phyloP scores from a whole-genome alignment of 192 early-diverging fungal species.

The Coemansia sp. region DNA sequence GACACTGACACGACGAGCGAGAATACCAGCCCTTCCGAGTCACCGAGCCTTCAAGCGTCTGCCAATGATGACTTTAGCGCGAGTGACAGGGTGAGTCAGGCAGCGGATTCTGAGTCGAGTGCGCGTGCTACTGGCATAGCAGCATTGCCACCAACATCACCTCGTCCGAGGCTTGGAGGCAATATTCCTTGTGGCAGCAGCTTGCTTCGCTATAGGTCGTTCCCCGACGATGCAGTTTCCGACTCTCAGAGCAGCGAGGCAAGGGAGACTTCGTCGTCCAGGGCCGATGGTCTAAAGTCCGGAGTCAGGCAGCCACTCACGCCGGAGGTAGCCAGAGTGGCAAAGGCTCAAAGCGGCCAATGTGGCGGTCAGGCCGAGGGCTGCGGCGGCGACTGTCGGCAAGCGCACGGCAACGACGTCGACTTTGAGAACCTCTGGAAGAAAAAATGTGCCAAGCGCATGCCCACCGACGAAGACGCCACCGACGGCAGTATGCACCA shows the following conservation, averaged over 20 bases:
- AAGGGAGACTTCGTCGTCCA: not conserved
- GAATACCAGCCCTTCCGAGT: slow-evolving; percentile 6
- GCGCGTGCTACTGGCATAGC: too few species aligned
- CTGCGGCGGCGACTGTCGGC: not conserved
- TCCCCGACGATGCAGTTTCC: too few species aligned
- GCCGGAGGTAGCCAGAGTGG: not conserved
- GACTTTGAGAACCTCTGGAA: slow-evolving; percentile 47
- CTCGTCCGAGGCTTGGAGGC: too few species aligned
- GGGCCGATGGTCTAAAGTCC: not conserved
- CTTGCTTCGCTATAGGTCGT: too few species aligned
- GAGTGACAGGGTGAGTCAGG: not conserved
- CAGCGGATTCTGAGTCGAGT: not conserved
- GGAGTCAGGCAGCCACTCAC: slow-evolving; percentile 5
- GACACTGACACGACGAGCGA: slow-evolving; percentile 15
- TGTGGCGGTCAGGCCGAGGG: not conserved
- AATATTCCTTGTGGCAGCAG: too few species aligned
- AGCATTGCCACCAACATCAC: too few species aligned
- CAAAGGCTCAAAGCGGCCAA: slow-evolving; percentile 1
- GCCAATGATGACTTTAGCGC: slow-evolving; percentile 9
- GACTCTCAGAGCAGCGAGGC: too few species aligned
- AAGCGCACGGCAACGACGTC: slow-evolving; percentile 9
- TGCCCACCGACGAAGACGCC: slow-evolving; percentile 43
- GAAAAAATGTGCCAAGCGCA: slow-evolving; percentile 52
- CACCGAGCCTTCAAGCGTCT: slow-evolving; percentile 10
- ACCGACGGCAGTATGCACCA: slow-evolving; percentile 60